Evolutionary conservation across 768 basidiomycete genomes (phyloP).

Genomic region (Asterophora lycoperdoides): DNA sequence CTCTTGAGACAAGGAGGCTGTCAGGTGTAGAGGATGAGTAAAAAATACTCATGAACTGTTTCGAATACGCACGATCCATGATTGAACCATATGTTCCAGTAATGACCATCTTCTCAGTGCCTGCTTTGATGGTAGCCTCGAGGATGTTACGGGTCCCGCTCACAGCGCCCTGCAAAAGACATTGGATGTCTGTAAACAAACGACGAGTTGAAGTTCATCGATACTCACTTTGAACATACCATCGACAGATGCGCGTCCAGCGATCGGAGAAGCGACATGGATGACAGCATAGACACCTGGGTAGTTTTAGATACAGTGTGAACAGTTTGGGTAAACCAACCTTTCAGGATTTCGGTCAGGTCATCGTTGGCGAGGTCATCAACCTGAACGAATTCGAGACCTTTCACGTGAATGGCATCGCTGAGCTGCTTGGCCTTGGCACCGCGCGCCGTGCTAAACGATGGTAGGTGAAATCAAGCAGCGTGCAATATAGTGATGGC

Average conservation of each 20-base stretch:
- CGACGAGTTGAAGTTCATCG: no score
- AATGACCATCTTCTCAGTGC: slow-evolving; percentile 28
- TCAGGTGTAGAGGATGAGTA: neutral
- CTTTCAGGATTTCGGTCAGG: slow-evolving; percentile 17
- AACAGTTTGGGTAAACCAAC: slow-evolving; percentile 1
- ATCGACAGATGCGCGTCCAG: slow-evolving; percentile 17
- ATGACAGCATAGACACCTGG: slow-evolving; percentile 37
- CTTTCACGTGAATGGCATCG: slow-evolving; percentile 22
- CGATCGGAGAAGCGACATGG: slow-evolving; percentile 31
- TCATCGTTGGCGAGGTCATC: slow-evolving; percentile 17
- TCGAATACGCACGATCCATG: slow-evolving; percentile 23
- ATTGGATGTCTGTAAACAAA: neutral
- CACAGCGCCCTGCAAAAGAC: slow-evolving; percentile 18
- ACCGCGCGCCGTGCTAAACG: slow-evolving; percentile 28
- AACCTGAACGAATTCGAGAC: slow-evolving; percentile 26
- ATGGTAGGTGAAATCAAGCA: neutral
- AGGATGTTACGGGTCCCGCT: slow-evolving; percentile 28
- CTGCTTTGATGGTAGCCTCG: slow-evolving; percentile 22
- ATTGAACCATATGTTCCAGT: slow-evolving; percentile 31
- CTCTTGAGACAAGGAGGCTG: slow-evolving; percentile 19
- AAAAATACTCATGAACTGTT: neutral
- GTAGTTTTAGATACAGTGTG: neutral
- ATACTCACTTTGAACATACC: slow-evolving; percentile 19
- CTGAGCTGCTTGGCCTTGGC: slow-evolving; percentile 24
- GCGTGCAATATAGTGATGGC: neutral